These are phyloP conservation scores for Simplicillium sp. DNA, from an alignment of 2,329 filamentous ascomycete genomes.

Conservation along the genomic window DNA sequence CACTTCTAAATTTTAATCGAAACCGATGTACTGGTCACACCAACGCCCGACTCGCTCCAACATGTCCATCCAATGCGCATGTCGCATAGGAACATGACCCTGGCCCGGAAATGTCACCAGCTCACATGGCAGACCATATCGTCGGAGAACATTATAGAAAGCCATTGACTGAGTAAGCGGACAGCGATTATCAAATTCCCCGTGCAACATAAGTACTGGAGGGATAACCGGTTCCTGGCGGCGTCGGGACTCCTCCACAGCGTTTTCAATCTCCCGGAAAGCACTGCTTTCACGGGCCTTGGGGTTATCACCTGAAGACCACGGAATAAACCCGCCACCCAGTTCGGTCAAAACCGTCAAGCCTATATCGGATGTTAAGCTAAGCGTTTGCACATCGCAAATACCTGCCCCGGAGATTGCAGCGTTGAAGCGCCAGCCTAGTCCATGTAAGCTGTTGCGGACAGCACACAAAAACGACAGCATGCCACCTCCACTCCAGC, in stretches of 20 bases:
- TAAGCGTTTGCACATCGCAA: slow-evolving; percentile 23
- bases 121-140: slow-evolving; percentile 17
- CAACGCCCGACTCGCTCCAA: slow-evolving; percentile 9
- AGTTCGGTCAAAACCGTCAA: slow-evolving; percentile 9
- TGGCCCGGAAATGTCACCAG: slow-evolving; percentile 24
- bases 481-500: slow-evolving; percentile 27
- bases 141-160: slow-evolving; percentile 18
- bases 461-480: slow-evolving; percentile 24
- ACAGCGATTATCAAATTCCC: slow-evolving; percentile 19
- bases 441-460: slow-evolving; percentile 20
- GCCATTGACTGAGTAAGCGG: slow-evolving; percentile 21
- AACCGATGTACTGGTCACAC: slow-evolving; percentile 6
- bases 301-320: slow-evolving; percentile 1
- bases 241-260: not conserved
- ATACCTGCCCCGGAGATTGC: slow-evolving; percentile 24
- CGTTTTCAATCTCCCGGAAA: not conserved
- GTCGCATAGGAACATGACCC: slow-evolving; percentile 17
- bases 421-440: slow-evolving; percentile 24
- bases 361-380: slow-evolving; percentile 16
- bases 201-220: slow-evolving; percentile 14
- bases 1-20: too few relatives aligned
- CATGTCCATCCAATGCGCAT: slow-evolving; percentile 17
- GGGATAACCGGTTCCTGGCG: slow-evolving; percentile 3
- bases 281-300: not conserved
- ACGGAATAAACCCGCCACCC: slow-evolving; percentile 20